Percentiles rank a stretch among this genome's conserved stretches.
These are phyloP conservation scores for Colletotrichum chlorophyti DNA, from an alignment of 2,329 filamentous ascomycete genomes.

Conservation along the genomic window DNA sequence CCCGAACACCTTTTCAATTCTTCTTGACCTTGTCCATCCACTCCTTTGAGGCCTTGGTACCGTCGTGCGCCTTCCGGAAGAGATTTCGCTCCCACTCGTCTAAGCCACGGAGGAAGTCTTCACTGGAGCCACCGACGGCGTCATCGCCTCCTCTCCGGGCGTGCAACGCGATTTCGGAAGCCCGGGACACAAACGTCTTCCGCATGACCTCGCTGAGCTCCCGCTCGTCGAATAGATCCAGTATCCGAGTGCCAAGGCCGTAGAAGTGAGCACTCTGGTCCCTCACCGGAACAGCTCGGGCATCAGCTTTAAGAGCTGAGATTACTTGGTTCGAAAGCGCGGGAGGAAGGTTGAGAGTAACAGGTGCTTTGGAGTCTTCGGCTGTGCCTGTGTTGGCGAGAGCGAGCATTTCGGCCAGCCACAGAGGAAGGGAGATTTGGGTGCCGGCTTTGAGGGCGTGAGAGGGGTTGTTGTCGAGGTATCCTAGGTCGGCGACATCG, in stretches of 20 bases:
- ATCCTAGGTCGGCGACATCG: conserved; percentile 84
- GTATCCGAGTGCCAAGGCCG: conserved; percentile 80
- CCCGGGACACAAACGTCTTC: conserved; percentile 81
- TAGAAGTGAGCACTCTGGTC: conserved; percentile 89
- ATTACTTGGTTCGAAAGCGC: conserved; percentile 81
- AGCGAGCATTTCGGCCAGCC: conserved; percentile 94
- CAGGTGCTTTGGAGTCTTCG: conserved; percentile 61
- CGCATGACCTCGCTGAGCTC: conserved; percentile 78
- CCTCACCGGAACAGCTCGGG: conserved; percentile 82
- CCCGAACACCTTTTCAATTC: conserved; percentile 32
- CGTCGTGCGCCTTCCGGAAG: conserved; percentile 78
- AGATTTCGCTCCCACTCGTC: conserved; percentile 88
- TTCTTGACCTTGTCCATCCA: conserved; percentile 69
- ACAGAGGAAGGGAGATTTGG: conserved; percentile 83
- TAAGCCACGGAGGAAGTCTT: conserved; percentile 85
- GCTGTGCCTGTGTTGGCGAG: conserved; percentile 59
- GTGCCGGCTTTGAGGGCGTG: conserved; percentile 80
- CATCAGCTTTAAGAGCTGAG: conserved; percentile 90
- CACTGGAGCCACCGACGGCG: conserved; percentile 64
- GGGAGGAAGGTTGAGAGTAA: conserved; percentile 81
- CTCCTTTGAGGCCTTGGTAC: conserved; percentile 71
- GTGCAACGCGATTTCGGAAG: conserved; percentile 84
- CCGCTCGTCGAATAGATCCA: conserved; percentile 87
- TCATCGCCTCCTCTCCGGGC: conserved; percentile 84
- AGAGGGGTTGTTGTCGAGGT: conserved; percentile 82